phyloP scores from a whole-genome alignment of 495 filamentous ascomycete species.

The Astrocystis sublimbata region DNA sequence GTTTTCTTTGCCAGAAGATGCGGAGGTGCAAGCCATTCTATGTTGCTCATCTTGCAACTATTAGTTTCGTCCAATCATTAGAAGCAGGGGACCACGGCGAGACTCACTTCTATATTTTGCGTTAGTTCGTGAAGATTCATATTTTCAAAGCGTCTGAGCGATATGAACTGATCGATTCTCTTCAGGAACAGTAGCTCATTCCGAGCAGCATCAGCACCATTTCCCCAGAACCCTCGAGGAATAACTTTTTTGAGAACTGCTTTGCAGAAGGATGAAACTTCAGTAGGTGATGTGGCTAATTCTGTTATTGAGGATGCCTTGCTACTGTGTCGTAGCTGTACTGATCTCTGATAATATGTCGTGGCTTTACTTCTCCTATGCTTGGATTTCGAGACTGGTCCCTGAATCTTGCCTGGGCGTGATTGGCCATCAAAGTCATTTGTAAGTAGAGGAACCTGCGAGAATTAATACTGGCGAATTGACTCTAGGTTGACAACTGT shows the following conservation, averaged over 20 bases:
- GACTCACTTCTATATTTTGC: constrained; percentile 70
- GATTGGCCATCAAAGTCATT: constrained; percentile 8
- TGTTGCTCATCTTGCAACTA: constrained; percentile 55
- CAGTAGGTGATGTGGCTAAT: constrained; percentile 66
- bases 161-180: constrained; percentile 74
- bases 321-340: constrained; percentile 8
- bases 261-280: constrained; percentile 86
- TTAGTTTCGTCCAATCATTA: not conserved
- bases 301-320: constrained; percentile 54
- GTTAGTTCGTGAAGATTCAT: constrained; percentile 76
- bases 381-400: constrained; percentile 14
- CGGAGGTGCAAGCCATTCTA: constrained; percentile 72
- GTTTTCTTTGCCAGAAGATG: constrained; percentile 51
- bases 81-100: not conserved
- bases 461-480: constrained; percentile 2
- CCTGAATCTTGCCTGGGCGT: constrained; percentile 10
- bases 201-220: constrained; percentile 45
- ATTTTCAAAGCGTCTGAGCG: constrained; percentile 76
- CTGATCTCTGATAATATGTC: constrained; percentile 18
- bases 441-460: not conserved
- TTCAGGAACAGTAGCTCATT: constrained; percentile 64
- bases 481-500: not conserved
- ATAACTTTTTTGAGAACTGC: constrained; percentile 74
- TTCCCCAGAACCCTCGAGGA: constrained; percentile 75
- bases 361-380: constrained; percentile 15